Evolutionary conservation across 257 asterid genomes (phyloP), one percentile per base, ranked within the genome.

Genomic region (Capsicum rhomboideum): DNA sequence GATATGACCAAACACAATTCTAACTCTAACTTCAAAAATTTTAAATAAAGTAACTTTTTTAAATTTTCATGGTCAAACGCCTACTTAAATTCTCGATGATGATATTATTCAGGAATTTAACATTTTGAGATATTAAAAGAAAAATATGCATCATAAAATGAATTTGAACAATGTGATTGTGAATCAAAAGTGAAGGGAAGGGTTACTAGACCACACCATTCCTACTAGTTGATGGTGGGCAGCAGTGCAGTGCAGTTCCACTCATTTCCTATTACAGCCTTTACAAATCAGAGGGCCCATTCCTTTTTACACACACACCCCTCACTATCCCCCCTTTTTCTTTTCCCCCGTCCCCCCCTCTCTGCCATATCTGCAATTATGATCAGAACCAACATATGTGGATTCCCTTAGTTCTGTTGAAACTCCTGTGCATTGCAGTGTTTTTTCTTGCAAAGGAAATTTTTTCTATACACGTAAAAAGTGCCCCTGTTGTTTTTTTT

Each of bases 241-340:
- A 86, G 94, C 93, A 90, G 92, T 88, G 95, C 93, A 90, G 92
- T 88, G 95, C 93, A 34, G 92, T 86, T 89, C 93, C 94, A 93
- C 97, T 94, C 92, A 93, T 94, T 92, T 92, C 91, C 86, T 67
- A 8, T 85, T 87, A 94, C 97, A 93, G 97, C 95, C 91, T 94
- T 94, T 89, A 37, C 11, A 14, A 11, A 79, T 55, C 55, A 63
- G 66, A 78, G 95, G 95, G 91, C 90, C 93, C 93, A 84, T 86
- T n/a, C 81, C 83, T 42, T 56, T 63, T 78, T n/a, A n/a, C 59
- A 66, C 46, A 66, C 46, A 44, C 50, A 79, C 37, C 56, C 13
- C 13, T 1, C 23, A 3, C 4, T 12, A 5, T 17, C 28, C 11
- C 8, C 82, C 83, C 84, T 72, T 79, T 89, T 82, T 88, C 63